Evolutionary conservation across 495 filamentous ascomycete genomes (phyloP), one percentile per base, ranked within the genome.

Genomic region (Tuber umbilicatum): DNA sequence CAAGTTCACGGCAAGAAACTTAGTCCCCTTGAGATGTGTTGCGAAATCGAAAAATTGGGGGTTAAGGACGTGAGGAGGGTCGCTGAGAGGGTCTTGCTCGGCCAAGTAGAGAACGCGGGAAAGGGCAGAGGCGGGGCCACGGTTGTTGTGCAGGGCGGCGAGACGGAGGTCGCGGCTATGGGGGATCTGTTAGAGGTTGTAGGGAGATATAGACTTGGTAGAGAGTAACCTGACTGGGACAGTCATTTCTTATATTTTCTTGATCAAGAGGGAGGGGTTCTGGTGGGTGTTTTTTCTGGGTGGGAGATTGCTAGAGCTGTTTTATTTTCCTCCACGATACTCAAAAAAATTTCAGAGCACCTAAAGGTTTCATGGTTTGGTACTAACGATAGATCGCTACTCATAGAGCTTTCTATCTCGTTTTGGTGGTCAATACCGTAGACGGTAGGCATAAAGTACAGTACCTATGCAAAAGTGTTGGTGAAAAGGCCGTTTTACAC

Each of bases 1-100:
- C 96, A 98, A 84, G 93, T 97, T 19, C 93, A 97, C 82, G 94
- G 94, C 16, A 87, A 90, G 70, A 97, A 97, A 84, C 89, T 98
- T 60, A 90, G 93, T 0, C 93, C 97, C 10, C 89, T 87, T 76
- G 94, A 98, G 85, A 99, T 98, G 96, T 97, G 94, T 80, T 83
- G 84, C 55, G 89, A 90, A 77, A 99, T 99, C 75, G 91, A 97
- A 77, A 85, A 85, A 5, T 82, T 99, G 82, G 97, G 90, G 1
- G 87, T 97, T 0, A 78, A 90, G 71, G 95, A 99, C 82, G 85
- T 99, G 70, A 87, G 91, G 69, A 87, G 93, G 69, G 96, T 98
- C n/a, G 95, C 95, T 67, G 86, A 86, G 76, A 84, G 87, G 77
- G 90, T 99, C 31, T 88, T 98, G 40, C 88, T 91, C 72, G 95